Evolutionary conservation across 805 yeast species (phyloP).

Genomic region (Kluyveromyces siamensis): DNA sequence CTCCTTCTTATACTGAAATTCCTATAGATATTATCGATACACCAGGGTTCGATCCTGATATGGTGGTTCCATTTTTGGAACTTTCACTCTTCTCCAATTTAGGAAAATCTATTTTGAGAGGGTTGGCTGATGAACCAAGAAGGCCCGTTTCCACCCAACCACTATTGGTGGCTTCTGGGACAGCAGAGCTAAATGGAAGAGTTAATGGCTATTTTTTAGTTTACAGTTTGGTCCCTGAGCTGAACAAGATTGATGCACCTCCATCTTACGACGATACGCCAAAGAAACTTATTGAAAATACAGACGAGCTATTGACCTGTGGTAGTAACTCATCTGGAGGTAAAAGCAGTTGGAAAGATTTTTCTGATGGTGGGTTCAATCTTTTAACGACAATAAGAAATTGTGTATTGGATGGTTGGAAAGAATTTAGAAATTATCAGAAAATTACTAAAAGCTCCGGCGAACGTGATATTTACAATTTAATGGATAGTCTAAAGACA

Average conservation of each 20-base stretch:
- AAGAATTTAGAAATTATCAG: constrained; percentile 48
- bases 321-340: constrained; percentile 5
- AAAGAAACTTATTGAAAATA: background rate
- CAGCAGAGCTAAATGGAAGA: constrained; percentile 65
- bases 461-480: constrained; percentile 58
- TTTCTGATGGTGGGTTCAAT: constrained; percentile 21
- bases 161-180: constrained; percentile 66
- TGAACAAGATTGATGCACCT: constrained; percentile 33
- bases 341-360: constrained; percentile 9
- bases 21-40: constrained; percentile 65
- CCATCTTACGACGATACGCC: constrained; percentile 38
- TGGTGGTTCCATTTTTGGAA: constrained; percentile 68
- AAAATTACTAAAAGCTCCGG: constrained; percentile 51
- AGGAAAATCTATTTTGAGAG: constrained; percentile 48
- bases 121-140: constrained; percentile 55
- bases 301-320: constrained; percentile 8
- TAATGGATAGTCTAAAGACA: constrained; percentile 47
- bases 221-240: constrained; percentile 59
- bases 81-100: constrained; percentile 56
- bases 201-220: constrained; percentile 68
- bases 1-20: constrained; percentile 52
- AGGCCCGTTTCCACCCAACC: constrained; percentile 58
- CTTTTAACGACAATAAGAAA: constrained; percentile 38
- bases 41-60: constrained; percentile 57
- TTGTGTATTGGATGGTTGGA: constrained; percentile 67